Base-by-base conservation (phyloP, 257 asterid genomes). In the Forsythia suspensa region DNA sequence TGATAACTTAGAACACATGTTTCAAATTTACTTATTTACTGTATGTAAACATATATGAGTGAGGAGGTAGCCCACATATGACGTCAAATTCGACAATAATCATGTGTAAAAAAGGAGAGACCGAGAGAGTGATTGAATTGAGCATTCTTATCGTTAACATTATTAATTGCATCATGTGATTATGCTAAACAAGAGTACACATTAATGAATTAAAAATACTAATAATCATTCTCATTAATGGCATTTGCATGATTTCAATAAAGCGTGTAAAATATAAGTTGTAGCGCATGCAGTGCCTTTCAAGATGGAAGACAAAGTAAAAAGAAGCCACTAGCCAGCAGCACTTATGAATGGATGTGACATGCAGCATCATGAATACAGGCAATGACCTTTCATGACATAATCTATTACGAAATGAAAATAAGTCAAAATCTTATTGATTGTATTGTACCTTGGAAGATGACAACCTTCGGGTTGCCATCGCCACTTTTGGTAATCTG, bases 391-490 rank as follows among this genome's bases (percentile, higher is more conserved):
- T 5, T 43, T 43, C 78, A 70, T 75, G 76, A 66, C 55, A 44
- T 34, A 70, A 46, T 76, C 40, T 43, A 66, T 37, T 36, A 8
- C 8, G n/a, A 13, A 80, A 80, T 48, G 15, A 63, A 73, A 39
- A 57, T 4, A 16, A 5, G 9, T 18, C 2, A 20, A 57, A 6
- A 57, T 57, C 4, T 57, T 16, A 29, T 29, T 29, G 34, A 29
- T 29, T 29, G 34, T 36, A 68, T 57, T n/a, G 12, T 84, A 91
- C 99, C 97, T 88, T 5, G 98, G 97, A 88, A 95, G 89, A 81
- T 89, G 24, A 76, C 98, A 95, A 0, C 52, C 81, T 9, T 83
- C 74, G 15, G 99, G 98, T 69, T 86, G 90, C 99, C 99, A 95
- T 18, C 97, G 87, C 99, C 99, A 95, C 70, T 89, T 93, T 77